Base-by-base conservation (phyloP, 2,329 filamentous ascomycete genomes). In the Colletotrichum tofieldiae region DNA sequence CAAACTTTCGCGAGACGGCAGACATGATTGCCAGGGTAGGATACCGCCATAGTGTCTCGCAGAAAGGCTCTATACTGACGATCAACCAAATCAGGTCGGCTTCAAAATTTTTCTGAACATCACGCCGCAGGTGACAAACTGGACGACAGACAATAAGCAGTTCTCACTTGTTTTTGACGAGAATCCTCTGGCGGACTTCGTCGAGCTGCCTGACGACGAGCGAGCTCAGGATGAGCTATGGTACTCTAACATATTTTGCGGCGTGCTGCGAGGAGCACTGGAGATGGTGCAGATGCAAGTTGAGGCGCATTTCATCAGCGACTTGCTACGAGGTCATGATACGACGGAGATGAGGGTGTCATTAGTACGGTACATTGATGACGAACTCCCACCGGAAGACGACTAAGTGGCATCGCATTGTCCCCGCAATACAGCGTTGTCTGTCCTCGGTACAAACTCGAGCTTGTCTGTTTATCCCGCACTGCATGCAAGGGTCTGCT, bases 261-360 rank as follows among this genome's bases (percentile, higher is more conserved):
- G 96, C 54, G 94, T 99, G 54, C 85, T 99, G 73, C 89, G 96
- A 76, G 96, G 96, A 18, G 93, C 96, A 1, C 83, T 99, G 71
- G 96, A 99, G 83, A 99, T 99, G 96, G 96, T 98, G 79, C 96
- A 98, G 88, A 98, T 98, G 94, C 96, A 98, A 83, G 95, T 98
- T 5, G 96, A 99, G 81, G 94, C 94, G 58, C 95, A 97, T 80
- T 99, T 98, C 81, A 93, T 97, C 78, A 98, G 94, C 81, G 96
- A 99, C 81, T 89, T 98, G 41, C 86, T 99, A 72, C 91, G 95
- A 68, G 96, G 96, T 3, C 96, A 98, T 79, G 96, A 99, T 81
- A 96, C 94, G 23, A 99, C 96, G 1, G 96, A 99, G 86, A 98
- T 99, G 94, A 90, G 96, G 78, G 93, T 99, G 79, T 94, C 94